Percentiles rank a stretch among this genome's conserved stretches.
Evolutionary conservation across 2,329 filamentous ascomycete species (phyloP).

Genomic region (Thelonectria rubi): DNA sequence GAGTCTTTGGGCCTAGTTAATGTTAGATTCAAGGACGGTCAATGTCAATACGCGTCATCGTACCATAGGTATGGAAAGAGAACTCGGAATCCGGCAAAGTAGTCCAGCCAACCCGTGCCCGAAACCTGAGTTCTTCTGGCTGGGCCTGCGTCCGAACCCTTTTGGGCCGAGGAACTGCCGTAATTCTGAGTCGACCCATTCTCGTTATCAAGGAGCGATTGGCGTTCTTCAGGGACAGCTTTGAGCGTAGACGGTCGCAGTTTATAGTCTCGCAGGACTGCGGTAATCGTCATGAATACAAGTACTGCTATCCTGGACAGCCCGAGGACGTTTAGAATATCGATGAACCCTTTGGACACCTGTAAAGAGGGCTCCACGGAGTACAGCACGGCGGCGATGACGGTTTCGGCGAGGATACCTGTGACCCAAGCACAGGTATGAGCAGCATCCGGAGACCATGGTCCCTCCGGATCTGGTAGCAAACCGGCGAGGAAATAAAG

Average conservation of each 20-base stretch:
- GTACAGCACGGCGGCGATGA: conserved; percentile 49
- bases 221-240: conserved; percentile 48
- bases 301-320: conserved; percentile 46
- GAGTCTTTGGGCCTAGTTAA: conserved; percentile 54
- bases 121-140: conserved; percentile 45
- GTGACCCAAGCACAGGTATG: conserved; percentile 51
- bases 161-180: conserved; percentile 33
- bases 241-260: conserved; percentile 39
- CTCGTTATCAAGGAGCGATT: conserved; percentile 53
- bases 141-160: conserved; percentile 22
- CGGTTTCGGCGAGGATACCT: conserved; percentile 47
- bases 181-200: conserved; percentile 44
- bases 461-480: conserved; percentile 55
- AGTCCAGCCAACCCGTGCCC: conserved; percentile 55
- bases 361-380: conserved; percentile 43
- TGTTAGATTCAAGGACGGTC: conserved; percentile 19
- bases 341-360: conserved; percentile 42
- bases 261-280: conserved; percentile 46
- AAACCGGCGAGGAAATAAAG: conserved; percentile 54
- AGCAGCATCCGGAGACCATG: conserved; percentile 51
- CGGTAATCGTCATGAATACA: conserved; percentile 46
- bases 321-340: conserved; percentile 44
- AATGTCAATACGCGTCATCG: not conserved
- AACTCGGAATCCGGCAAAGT: conserved; percentile 55
- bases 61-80: conserved; percentile 58